These are phyloP conservation scores for Metarhizium sp. DNA, from an alignment of 2,329 filamentous ascomycete species.

Conservation along the genomic window DNA sequence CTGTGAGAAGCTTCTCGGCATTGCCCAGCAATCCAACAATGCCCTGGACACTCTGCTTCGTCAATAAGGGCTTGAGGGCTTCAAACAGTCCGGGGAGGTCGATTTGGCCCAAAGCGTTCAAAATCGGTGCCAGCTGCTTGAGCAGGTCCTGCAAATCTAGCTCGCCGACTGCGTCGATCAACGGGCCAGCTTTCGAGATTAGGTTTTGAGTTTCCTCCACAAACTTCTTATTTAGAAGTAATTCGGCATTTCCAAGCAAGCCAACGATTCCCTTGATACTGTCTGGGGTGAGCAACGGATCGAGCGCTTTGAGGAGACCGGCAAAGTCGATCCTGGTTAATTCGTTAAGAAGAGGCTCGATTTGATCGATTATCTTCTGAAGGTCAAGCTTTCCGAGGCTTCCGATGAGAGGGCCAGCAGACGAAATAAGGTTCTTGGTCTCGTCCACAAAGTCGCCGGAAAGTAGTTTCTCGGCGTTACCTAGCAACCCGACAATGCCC, in stretches of 20 bases:
- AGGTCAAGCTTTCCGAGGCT: slow-evolving; percentile 24
- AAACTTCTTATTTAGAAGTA: slow-evolving; percentile 16
- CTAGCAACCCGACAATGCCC: slow-evolving; percentile 22
- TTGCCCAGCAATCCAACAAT: slow-evolving; percentile 22
- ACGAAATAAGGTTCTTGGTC: slow-evolving; percentile 16
- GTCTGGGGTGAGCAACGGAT: slow-evolving; percentile 17
- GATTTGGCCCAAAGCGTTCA: slow-evolving; percentile 21
- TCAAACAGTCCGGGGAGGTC: slow-evolving; percentile 21
- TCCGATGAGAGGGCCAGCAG: slow-evolving; percentile 21
- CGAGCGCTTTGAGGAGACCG: slow-evolving; percentile 16
- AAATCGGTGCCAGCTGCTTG: slow-evolving; percentile 17
- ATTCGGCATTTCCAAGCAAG: slow-evolving; percentile 19
- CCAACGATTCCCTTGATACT: slow-evolving; percentile 22
- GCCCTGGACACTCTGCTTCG: slow-evolving; percentile 17
- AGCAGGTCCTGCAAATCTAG: slow-evolving; percentile 6
- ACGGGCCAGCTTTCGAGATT: slow-evolving; percentile 15
- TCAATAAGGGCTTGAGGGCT: slow-evolving; percentile 17
- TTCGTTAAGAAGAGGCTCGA: slow-evolving; percentile 24
- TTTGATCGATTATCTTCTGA: slow-evolving; percentile 19
- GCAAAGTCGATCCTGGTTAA: slow-evolving; percentile 21
- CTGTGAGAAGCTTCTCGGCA: slow-evolving; percentile 17
- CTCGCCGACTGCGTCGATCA: slow-evolving; percentile 11
- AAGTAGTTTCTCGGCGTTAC: slow-evolving; percentile 22
- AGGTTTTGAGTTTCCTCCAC: slow-evolving; percentile 18
- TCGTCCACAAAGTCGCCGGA: slow-evolving; percentile 22